Conservation (phyloP, 345 rosid species). For the Hibiscus mutabilis region DNA sequence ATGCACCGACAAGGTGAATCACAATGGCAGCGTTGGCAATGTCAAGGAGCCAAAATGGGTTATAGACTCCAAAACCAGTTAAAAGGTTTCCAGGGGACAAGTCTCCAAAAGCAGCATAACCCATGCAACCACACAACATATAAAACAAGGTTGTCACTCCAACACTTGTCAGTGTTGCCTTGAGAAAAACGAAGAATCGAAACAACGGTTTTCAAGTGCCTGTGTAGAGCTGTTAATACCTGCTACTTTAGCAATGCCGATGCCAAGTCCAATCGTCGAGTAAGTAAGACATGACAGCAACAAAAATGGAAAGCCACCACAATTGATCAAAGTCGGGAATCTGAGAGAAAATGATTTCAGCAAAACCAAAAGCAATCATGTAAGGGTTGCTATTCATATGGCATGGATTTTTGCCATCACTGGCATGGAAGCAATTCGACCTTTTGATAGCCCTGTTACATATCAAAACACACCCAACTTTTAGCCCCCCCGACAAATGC, state of each 20-base stretch:
- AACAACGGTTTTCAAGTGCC: not conserved
- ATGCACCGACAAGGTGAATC: constrained; percentile 78
- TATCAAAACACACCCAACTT: not conserved
- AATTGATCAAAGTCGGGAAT: constrained; percentile 76
- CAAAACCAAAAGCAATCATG: constrained; percentile 59
- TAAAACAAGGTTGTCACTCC: constrained; percentile 75
- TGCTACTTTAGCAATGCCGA: constrained; percentile 69
- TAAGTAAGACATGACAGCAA: constrained; percentile 95
- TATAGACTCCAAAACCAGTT: constrained; percentile 66
- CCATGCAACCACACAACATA: constrained; percentile 85
- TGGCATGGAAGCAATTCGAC: constrained; percentile 47
- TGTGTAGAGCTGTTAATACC: constrained; percentile 11
- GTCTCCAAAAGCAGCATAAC: constrained; percentile 91
- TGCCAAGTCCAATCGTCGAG: constrained; percentile 83
- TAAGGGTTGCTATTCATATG: constrained; percentile 37
- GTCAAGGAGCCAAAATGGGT: constrained; percentile 90
- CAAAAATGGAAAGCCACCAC: constrained; percentile 88
- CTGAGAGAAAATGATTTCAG: constrained; percentile 45
- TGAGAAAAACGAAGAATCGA: not conserved
- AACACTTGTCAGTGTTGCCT: constrained; percentile 60
- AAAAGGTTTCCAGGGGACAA: constrained; percentile 70
- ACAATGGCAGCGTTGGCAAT: constrained; percentile 78
- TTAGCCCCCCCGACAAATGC: not conserved
- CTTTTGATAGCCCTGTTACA: constrained; percentile 47
- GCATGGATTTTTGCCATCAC: constrained; percentile 36